phyloP scores from a whole-genome alignment of 495 filamentous ascomycete genomes.

The Lasiosphaeris hirsuta region DNA sequence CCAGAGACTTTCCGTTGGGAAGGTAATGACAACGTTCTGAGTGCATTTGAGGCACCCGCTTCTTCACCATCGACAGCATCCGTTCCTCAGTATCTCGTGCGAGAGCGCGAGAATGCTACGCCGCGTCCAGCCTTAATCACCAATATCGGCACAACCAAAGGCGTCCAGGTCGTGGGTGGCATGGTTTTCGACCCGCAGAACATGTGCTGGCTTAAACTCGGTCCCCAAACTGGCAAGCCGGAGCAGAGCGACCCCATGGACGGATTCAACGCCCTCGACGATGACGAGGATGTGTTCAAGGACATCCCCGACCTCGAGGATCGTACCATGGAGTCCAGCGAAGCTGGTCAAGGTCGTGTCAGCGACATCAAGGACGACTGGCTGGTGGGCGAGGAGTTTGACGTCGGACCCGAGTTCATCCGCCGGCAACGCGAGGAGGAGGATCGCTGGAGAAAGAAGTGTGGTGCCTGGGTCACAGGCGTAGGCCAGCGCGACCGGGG shows the following conservation, averaged over 20 bases:
- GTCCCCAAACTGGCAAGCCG: slow-evolving; percentile 38
- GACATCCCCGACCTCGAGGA: slow-evolving; percentile 55
- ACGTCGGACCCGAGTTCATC: slow-evolving; percentile 93
- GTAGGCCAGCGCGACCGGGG: slow-evolving; percentile 33
- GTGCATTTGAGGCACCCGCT: slow-evolving; percentile 63
- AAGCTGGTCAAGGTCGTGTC: slow-evolving; percentile 33
- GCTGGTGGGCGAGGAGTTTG: slow-evolving; percentile 92
- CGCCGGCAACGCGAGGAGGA: slow-evolving; percentile 86
- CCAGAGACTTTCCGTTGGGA: slow-evolving; percentile 83
- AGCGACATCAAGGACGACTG: slow-evolving; percentile 69
- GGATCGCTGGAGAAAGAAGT: slow-evolving; percentile 80
- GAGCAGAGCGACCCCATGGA: slow-evolving; percentile 54
- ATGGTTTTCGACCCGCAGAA: slow-evolving; percentile 97
- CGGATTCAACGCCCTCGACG: slow-evolving; percentile 75
- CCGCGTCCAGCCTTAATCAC: slow-evolving; percentile 90
- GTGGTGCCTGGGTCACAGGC: slow-evolving; percentile 64
- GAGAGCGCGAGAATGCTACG: slow-evolving; percentile 54
- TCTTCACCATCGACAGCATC: slow-evolving; percentile 47
- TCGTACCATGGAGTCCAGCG: slow-evolving; percentile 40
- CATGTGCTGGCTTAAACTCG: slow-evolving; percentile 90
- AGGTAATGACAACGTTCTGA: slow-evolving; percentile 84
- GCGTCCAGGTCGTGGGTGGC: slow-evolving; percentile 84
- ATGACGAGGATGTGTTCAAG: slow-evolving; percentile 55
- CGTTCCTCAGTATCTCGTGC: slow-evolving; percentile 45
- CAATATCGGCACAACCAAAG: slow-evolving; percentile 69